phyloP scores from a whole-genome alignment of 441 rosid species.

The Croton laevigatus region DNA sequence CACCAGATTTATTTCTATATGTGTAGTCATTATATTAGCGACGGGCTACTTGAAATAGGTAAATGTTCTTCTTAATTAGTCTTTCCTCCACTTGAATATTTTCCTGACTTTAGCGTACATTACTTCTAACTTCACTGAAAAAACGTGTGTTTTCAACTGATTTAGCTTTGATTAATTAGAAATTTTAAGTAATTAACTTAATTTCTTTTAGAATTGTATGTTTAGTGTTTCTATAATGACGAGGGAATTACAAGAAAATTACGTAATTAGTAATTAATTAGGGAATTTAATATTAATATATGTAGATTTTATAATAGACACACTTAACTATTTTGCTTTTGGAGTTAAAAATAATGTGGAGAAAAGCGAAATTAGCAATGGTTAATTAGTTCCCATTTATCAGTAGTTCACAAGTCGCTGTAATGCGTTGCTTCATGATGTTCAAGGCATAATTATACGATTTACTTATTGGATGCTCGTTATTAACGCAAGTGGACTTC shows the following conservation, averaged over 20 bases:
- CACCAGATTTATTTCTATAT: background rate
- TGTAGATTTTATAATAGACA: background rate
- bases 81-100: constrained; percentile 11
- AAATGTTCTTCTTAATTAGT: background rate
- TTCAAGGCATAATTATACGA: constrained; percentile 29
- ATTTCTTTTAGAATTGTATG: background rate
- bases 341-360: constrained; percentile 15
- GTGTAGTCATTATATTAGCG: background rate
- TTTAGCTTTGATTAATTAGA: no score
- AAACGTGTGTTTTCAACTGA: background rate
- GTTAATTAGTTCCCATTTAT: constrained; percentile 23
- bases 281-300: background rate
- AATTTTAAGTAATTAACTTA: background rate
- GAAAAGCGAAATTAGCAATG: constrained; percentile 20
- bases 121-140: background rate
- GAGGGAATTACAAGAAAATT: constrained; percentile 32
- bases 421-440: constrained; percentile 26
- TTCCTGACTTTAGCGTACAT: no score
- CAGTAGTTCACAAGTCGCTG: constrained; percentile 46
- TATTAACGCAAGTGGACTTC: constrained; percentile 19
- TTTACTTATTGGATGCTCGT: constrained; percentile 19
- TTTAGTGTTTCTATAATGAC: constrained; percentile 31
- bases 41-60: constrained; percentile 11
- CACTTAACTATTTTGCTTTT: background rate
- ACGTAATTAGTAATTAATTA: constrained; percentile 25